Conservation (phyloP, 306 rosid species). For the Abrus pulchellus region DNA sequence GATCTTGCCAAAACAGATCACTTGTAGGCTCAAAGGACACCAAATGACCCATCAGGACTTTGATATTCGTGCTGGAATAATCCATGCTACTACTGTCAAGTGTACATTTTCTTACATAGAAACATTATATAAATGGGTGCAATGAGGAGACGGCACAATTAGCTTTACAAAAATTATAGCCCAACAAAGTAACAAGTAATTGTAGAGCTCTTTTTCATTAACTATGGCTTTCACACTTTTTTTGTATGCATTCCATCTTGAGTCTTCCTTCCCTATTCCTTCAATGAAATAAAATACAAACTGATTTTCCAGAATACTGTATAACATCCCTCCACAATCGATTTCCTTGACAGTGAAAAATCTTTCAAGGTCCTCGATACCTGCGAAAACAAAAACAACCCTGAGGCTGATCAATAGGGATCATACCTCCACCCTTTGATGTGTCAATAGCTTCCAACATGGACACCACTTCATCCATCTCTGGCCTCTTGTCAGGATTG, state of each 20-base stretch:
- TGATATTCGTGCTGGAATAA: slow-evolving; percentile 47
- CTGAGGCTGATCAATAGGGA: slow-evolving; percentile 87
- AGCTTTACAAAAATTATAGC: slow-evolving; percentile 74
- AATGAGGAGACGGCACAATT: slow-evolving; percentile 49
- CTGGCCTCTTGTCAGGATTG: slow-evolving; percentile 93
- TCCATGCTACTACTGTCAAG: slow-evolving; percentile 51
- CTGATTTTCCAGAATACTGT: slow-evolving; percentile 51
- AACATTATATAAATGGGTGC: slow-evolving; percentile 51
- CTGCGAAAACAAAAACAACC: slow-evolving; percentile 90
- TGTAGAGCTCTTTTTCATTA: slow-evolving; percentile 56
- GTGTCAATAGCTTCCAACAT: slow-evolving; percentile 96
- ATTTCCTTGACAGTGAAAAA: slow-evolving; percentile 46
- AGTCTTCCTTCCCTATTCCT: slow-evolving; percentile 55
- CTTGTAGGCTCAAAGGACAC: slow-evolving; percentile 41
- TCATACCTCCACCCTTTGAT: slow-evolving; percentile 98
- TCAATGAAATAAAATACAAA: slow-evolving; percentile 61
- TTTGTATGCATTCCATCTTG: slow-evolving; percentile 52
- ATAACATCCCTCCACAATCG: slow-evolving; percentile 24
- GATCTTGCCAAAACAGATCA: slow-evolving; percentile 40
- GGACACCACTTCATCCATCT: slow-evolving; percentile 93
- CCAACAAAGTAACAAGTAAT: slow-evolving; percentile 58
- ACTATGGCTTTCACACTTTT: slow-evolving; percentile 57
- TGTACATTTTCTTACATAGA: slow-evolving; percentile 45
- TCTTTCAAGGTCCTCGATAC: slow-evolving; percentile 84
- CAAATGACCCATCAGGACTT: slow-evolving; percentile 47